phyloP scores from a whole-genome alignment of 331 rosid species.

The Saraca asoca region DNA sequence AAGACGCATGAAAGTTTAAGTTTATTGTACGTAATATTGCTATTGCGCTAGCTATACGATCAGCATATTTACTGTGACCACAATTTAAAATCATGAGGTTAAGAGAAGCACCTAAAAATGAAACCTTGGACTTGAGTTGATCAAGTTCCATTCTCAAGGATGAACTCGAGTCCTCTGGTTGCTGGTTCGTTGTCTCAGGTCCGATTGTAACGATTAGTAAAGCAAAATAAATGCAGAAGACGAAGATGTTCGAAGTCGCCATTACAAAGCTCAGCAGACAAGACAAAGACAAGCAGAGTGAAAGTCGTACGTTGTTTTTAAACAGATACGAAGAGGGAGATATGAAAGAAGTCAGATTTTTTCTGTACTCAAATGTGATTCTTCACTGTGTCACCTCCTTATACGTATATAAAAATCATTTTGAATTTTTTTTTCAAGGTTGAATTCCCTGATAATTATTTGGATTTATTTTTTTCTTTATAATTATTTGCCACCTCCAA shows the following conservation, averaged over 20 bases:
- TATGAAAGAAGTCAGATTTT: too few relatives aligned
- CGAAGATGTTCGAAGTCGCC: slow-evolving; percentile 30
- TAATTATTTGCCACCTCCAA: too few relatives aligned
- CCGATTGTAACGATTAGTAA: neutral
- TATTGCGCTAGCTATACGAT: too few relatives aligned
- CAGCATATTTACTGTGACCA: too few relatives aligned
- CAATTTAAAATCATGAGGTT: neutral
- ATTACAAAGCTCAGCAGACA: slow-evolving; percentile 5
- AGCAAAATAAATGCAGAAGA: slow-evolving; percentile 20
- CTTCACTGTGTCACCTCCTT: too few relatives aligned
- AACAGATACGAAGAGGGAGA: neutral
- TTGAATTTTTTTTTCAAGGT: too few relatives aligned
- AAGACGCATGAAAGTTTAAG: too few relatives aligned
- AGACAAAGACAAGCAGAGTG: neutral
- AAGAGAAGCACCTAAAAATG: slow-evolving; percentile 37
- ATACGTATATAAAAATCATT: too few relatives aligned
- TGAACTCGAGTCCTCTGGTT: slow-evolving; percentile 35
- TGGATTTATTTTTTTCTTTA: too few relatives aligned
- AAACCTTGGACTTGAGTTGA: slow-evolving; percentile 43
- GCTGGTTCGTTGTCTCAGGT: slow-evolving; percentile 11
- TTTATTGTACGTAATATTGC: too few relatives aligned
- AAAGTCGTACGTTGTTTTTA: neutral
- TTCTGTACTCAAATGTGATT: too few relatives aligned
- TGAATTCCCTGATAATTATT: too few relatives aligned
- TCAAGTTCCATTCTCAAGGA: slow-evolving; percentile 29